These are phyloP conservation scores for Phytopythium delawarense DNA, from an alignment of 352 stramenopile species.

Conservation along the genomic window DNA sequence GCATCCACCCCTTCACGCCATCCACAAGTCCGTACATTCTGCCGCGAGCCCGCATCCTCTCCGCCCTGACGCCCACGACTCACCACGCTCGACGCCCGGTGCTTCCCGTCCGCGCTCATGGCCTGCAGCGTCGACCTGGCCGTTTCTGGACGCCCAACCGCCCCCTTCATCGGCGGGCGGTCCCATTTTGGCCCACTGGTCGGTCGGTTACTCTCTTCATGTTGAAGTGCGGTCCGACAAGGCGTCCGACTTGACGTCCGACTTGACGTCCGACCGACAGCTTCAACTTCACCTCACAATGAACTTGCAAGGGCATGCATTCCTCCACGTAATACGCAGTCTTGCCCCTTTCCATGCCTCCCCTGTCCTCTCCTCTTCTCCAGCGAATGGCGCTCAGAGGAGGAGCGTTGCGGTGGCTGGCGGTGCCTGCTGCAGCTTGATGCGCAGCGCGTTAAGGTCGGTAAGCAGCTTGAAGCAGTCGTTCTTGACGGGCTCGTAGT, in stretches of 20 bases:
- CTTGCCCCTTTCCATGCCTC: no score
- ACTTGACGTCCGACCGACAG: neutral
- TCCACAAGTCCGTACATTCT: neutral
- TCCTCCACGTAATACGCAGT: neutral
- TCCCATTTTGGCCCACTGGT: neutral
- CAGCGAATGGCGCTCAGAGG: neutral
- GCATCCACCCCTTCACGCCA: neutral
- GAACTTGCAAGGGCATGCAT: neutral
- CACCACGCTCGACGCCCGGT: neutral
- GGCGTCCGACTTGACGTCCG: neutral
- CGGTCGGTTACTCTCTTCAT: neutral
- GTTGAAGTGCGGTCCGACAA: neutral
- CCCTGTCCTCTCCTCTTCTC: neutral
- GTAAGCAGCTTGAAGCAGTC: slow-evolving; percentile 72
- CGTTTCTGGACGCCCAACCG: neutral
- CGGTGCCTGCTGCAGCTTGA: slow-evolving; percentile 38
- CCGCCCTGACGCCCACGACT: neutral
- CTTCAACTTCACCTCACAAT: neutral
- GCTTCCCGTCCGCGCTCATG: neutral
- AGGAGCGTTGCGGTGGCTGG: slow-evolving; percentile 13
- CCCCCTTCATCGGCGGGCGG: neutral
- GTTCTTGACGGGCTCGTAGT: slow-evolving; percentile 86
- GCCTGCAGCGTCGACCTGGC: neutral
- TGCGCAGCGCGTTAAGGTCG: slow-evolving; percentile 69
- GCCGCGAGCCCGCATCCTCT: neutral